Evolutionary conservation across 2,329 filamentous ascomycete species (phyloP), one percentile per base, ranked within the genome.

Genomic region (Geosmithia putterillii): DNA sequence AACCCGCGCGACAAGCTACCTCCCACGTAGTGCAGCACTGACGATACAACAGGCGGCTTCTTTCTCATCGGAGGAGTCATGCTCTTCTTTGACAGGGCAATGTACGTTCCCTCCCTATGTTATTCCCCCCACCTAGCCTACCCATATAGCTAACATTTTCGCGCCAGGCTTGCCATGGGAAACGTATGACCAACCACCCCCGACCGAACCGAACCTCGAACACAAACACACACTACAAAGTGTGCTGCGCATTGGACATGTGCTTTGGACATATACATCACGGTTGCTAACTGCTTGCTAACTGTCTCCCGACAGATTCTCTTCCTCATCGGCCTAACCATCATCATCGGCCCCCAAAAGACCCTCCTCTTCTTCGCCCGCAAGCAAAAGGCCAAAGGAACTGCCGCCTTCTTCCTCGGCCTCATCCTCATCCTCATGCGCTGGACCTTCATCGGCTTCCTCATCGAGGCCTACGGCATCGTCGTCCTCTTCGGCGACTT

Each of bases 1-100:
- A 14, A 18, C 17, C 37, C 19, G 6, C 21, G 36, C 39, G n/a
- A n/a, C 19, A 32, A 14, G 40, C 23, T 32, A 17, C 38, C 10
- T 5, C 2, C 22, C n/a, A 34, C 18, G 15, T 12, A 36, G 7
- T 12, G 7, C 15, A 36, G 7, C 6, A 19, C 38, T 39, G 20
- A 40, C 15, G 14, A 22, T 7, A 15, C n/a, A 47, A 42, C 60
- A 94, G 90, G 90, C 63, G 87, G 85, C 52, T 82, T 96, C 71
- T 98, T 98, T 73, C 78, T 98, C 45, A 76, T 95, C 59, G 86
- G 87, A 58, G 92, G 92, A 47, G 86, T 98, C 9, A 74, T 98
- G 65, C 77, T 98, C 66, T 96, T 98, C 70, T 98, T 98, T 69
- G 92, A 98, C 66, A 80, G 92, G 51, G 86, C 92, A 57, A 89